Evolutionary conservation across 331 rosid species (phyloP), one percentile per base, ranked within the genome.

Genomic region (Prunus yedoensis): DNA sequence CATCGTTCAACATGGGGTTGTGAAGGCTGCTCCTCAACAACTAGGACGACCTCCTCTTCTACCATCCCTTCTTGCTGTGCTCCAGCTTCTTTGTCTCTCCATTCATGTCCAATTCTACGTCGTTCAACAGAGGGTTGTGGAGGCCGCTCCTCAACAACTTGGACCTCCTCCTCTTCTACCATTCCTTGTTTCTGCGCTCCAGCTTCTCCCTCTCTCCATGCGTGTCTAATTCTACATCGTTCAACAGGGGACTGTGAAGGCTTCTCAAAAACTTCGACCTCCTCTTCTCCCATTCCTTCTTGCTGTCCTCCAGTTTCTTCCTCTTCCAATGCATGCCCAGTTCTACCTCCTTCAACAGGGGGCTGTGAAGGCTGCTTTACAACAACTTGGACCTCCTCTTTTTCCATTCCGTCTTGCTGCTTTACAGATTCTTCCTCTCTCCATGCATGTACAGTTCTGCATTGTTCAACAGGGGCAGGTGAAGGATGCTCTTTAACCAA

Each of bases 241-340:
- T 66, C 62, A 28, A 28, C n/a, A 30, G 66, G 43, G 38, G 43
- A 43, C 45, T 15, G 66, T 13, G 20, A 61, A 61, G 66, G 10
- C 13, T 61, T 43, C 20, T 14, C 45, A 5, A 30, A 2, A 62
- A 12, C 67, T 62, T 28, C 14, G 45, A 62, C 46, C 67, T 28
- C 67, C 41, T 58, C 63, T 58, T 23, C 35, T 58, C 14, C 16
- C 63, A 23, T 58, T 64, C 47, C 49, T 66, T 66, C 71, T 66
- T 13, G 28, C 11, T 45, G 54, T 66, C 32, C 32, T 66, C 53
- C 54, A 10, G 13, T 11, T 66, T 66, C 71, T 66, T 43, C 54
- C 71, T 23, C 30, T 45, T 32, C 21, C 11, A 30, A 12, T 13
- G 18, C 30, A 13, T 66, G 0, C 3, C 7, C 18, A 5, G 13